Percentiles rank a stretch among this genome's conserved stretches.
Conservation (phyloP, 2,329 filamentous ascomycete genomes). For the Remersonia thermophila region DNA sequence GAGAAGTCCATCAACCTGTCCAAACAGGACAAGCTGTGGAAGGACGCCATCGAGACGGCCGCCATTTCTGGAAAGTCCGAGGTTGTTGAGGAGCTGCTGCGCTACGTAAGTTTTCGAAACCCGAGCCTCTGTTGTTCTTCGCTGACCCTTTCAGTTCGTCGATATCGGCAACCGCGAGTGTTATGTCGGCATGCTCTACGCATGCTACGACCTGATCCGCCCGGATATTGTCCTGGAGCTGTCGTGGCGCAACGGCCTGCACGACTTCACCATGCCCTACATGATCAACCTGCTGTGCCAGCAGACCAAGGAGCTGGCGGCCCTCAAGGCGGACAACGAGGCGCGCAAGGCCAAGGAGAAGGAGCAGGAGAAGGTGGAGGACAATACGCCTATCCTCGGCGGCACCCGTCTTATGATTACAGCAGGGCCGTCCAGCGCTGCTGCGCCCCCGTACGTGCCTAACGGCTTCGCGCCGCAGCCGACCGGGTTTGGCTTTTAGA, state of each 20-base stretch:
- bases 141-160: conserved; percentile 59
- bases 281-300: conserved; percentile 97
- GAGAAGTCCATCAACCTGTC: conserved; percentile 96
- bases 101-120: conserved; percentile 64
- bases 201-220: conserved; percentile 93
- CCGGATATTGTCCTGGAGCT: conserved; percentile 89
- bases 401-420: conserved; percentile 89
- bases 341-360: conserved; percentile 28
- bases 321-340: conserved; percentile 91
- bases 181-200: conserved; percentile 99
- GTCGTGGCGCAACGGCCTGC: conserved; percentile 88
- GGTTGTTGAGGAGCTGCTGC: conserved; percentile 87
- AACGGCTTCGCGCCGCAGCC: conserved; percentile 86
- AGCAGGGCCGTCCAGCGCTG: conserved; percentile 56
- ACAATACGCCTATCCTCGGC: conserved; percentile 86
- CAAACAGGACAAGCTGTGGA: conserved; percentile 99
- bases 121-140: conserved; percentile 1
- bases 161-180: conserved; percentile 98
- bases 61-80: conserved; percentile 84
- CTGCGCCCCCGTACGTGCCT: conserved; percentile 53
- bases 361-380: conserved; percentile 63
- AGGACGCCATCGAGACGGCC: conserved; percentile 96
- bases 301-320: conserved; percentile 73
- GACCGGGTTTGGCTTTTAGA: conserved; percentile 53
- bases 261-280: conserved; percentile 98